These are phyloP conservation scores for Arxiozyma heterogenica DNA, from an alignment of 1,139 yeast genomes.

Conservation along the genomic window DNA sequence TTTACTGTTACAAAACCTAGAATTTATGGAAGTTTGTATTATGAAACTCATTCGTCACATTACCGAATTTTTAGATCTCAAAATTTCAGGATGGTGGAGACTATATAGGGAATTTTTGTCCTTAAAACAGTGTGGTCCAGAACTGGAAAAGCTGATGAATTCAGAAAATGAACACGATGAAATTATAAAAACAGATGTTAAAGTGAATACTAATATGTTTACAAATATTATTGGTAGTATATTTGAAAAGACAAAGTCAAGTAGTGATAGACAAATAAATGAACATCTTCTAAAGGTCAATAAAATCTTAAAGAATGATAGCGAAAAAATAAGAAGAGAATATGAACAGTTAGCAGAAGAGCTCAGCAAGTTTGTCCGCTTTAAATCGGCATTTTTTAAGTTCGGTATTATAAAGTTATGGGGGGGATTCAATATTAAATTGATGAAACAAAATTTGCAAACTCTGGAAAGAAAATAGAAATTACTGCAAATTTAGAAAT, in stretches of 20 bases:
- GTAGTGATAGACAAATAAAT: slow-evolving; percentile 31
- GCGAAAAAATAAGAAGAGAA: slow-evolving; percentile 20
- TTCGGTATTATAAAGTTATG: slow-evolving; percentile 21
- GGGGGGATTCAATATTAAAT: background rate
- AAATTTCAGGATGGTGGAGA: slow-evolving; percentile 47
- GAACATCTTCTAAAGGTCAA: slow-evolving; percentile 21
- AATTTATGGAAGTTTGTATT: slow-evolving; percentile 22
- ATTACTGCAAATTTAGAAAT: background rate
- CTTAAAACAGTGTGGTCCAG: slow-evolving; percentile 21
- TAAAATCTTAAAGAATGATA: slow-evolving; percentile 9
- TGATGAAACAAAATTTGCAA: background rate
- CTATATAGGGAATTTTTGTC: slow-evolving; percentile 32
- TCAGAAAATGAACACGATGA: background rate
- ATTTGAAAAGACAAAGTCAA: slow-evolving; percentile 35
- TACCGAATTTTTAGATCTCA: slow-evolving; percentile 33
- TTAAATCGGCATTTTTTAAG: slow-evolving; percentile 37
- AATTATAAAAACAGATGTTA: too few species aligned
- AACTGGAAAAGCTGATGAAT: background rate
- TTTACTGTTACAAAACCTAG: slow-evolving; percentile 10
- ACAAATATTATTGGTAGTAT: slow-evolving; percentile 22
- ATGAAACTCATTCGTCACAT: slow-evolving; percentile 37
- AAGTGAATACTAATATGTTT: background rate
- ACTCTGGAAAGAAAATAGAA: background rate
- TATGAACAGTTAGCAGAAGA: slow-evolving; percentile 59
- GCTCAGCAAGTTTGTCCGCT: slow-evolving; percentile 47